phyloP scores from a whole-genome alignment of 306 rosid species.

The Cucumis melo region DNA sequence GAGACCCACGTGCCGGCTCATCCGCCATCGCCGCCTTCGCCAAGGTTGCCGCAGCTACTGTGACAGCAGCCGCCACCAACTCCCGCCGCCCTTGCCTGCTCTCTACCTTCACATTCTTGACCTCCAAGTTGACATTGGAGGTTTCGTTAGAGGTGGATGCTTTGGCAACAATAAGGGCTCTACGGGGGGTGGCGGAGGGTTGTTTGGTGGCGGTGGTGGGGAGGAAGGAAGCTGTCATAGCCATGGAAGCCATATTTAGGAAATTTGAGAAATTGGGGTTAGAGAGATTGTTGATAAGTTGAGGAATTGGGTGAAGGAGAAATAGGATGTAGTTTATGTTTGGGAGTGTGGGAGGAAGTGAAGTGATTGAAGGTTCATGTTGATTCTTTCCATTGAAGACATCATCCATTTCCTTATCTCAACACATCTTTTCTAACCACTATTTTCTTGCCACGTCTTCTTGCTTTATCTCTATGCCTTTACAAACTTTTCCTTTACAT shows the following conservation, averaged over 20 bases:
- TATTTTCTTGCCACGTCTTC: not conserved
- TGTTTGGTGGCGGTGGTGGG: slow-evolving; percentile 11
- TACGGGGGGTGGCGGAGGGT: slow-evolving; percentile 1
- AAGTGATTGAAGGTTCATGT: not conserved
- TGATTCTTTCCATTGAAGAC: not conserved
- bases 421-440: not conserved
- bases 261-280: not conserved
- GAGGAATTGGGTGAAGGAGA: not conserved
- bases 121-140: slow-evolving; percentile 14
- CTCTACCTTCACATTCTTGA: slow-evolving; percentile 17
- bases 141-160: slow-evolving; percentile 15
- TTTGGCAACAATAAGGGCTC: slow-evolving; percentile 24
- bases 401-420: slow-evolving; percentile 4
- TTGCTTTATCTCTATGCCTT: not conserved
- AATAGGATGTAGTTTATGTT: not conserved
- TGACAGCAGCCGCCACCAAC: slow-evolving; percentile 31
- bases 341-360: not conserved
- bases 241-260: slow-evolving; percentile 37
- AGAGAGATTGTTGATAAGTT: not conserved
- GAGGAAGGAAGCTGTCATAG: slow-evolving; percentile 40
- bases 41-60: slow-evolving; percentile 29
- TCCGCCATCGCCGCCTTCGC: slow-evolving; percentile 40
- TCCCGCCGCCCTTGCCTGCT: slow-evolving; percentile 38
- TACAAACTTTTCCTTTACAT: not conserved
- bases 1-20: slow-evolving; percentile 37